Conservation (phyloP, 2,329 filamentous ascomycete genomes). For the Penicillium sp. region DNA sequence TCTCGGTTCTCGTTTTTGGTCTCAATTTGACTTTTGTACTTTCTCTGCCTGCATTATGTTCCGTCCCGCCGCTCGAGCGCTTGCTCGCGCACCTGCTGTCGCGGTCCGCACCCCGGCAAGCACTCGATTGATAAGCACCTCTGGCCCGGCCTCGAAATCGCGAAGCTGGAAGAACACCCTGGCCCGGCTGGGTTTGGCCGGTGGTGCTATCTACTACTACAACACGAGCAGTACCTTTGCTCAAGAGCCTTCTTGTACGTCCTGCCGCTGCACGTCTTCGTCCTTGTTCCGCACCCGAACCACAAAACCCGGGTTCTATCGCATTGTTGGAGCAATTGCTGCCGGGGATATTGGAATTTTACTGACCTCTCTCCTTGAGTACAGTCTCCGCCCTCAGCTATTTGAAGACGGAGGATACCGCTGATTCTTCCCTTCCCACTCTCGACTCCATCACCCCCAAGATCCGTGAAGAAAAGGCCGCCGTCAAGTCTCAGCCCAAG, state of each 20-base stretch:
- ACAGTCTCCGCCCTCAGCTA: conserved; percentile 37
- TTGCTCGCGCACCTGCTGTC: conserved; percentile 42
- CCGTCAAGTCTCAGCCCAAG: conserved; percentile 20
- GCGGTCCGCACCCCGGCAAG: conserved; percentile 33
- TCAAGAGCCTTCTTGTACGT: conserved; percentile 74
- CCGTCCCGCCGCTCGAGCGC: conserved; percentile 50
- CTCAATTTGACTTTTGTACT: conserved; percentile 11
- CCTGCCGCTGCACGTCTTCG: conserved; percentile 13
- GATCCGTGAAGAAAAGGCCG: conserved; percentile 35
- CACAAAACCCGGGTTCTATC: conserved; percentile 8
- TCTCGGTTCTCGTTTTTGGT: conserved; percentile 2
- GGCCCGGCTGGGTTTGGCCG: conserved; percentile 73
- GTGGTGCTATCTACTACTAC: conserved; percentile 85
- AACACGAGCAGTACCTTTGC: conserved; percentile 87
- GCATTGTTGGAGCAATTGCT: conserved; percentile 4
- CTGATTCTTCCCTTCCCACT: conserved; percentile 59
- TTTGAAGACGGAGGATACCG: conserved; percentile 32
- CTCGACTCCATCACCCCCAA: conserved; percentile 68
- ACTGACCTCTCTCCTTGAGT: conserved; percentile 13
- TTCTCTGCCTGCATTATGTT: conserved; percentile 48
- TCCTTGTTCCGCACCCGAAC: conserved; percentile 8
- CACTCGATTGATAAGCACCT: conserved; percentile 58
- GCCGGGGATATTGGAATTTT: conserved; percentile 1
- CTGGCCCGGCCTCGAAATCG: conserved; percentile 60
- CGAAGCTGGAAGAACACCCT: conserved; percentile 79